Evolutionary conservation across 1,284 basidiomycete species (phyloP).

Genomic region (Neolentinus lepideus): DNA sequence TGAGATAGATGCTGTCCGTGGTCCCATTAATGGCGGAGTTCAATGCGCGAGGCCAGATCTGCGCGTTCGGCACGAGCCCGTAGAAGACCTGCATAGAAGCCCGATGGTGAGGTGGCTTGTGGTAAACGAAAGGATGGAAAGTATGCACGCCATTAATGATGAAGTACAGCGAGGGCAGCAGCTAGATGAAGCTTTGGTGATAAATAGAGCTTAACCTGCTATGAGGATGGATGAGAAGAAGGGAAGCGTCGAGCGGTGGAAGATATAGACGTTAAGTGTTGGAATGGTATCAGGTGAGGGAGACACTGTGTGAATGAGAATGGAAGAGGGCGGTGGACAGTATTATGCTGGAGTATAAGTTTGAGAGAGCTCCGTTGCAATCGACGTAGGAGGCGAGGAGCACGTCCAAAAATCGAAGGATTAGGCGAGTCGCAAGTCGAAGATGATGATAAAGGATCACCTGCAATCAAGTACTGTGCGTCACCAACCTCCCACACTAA

Average conservation of each 20-base stretch:
- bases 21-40: slow-evolving; percentile 30
- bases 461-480: not conserved
- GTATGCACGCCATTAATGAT: slow-evolving; percentile 23
- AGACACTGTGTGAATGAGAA: not conserved
- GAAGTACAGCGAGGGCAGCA: slow-evolving; percentile 28
- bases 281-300: not conserved
- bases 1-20: slow-evolving; percentile 36
- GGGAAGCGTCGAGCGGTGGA: too few relatives aligned
- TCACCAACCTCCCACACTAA: not conserved
- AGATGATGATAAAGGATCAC: not conserved
- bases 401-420: not conserved
- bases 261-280: not conserved
- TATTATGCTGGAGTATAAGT: not conserved
- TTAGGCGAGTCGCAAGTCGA: not conserved
- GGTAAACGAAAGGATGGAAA: not conserved
- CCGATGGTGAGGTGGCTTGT: not conserved
- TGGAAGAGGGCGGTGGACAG: not conserved
- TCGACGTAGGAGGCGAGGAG: too few relatives aligned
- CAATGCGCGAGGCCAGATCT: slow-evolving; percentile 38
- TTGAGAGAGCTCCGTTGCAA: not conserved
- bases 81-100: slow-evolving; percentile 21
- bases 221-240: not conserved
- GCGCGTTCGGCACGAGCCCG: slow-evolving; percentile 37
- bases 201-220: not conserved
- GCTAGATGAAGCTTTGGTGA: not conserved